Conservation (phyloP, 495 filamentous ascomycete genomes). For the Penicillium soppii region DNA sequence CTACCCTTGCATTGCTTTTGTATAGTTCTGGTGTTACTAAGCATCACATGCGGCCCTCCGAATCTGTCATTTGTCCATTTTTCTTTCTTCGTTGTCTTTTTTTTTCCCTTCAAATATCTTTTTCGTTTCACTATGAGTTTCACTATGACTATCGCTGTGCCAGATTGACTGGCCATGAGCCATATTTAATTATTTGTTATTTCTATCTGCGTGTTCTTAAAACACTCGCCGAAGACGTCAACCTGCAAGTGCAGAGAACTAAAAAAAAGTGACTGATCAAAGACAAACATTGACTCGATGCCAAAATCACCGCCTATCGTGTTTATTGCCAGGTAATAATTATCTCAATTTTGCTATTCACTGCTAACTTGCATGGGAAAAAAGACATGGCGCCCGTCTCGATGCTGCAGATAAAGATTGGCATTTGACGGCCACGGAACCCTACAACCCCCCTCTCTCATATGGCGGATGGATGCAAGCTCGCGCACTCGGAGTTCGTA, state of each 20-base stretch:
- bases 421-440: constrained; percentile 91
- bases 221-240: background rate
- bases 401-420: constrained; percentile 92
- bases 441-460: constrained; percentile 93
- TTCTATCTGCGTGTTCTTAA: background rate
- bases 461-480: constrained; percentile 92
- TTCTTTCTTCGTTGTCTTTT: background rate
- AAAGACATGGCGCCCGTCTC: constrained; percentile 85
- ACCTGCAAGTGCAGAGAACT: background rate
- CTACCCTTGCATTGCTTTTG: too few species aligned
- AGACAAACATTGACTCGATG: constrained; percentile 34
- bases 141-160: background rate
- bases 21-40: background rate
- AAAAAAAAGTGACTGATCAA: background rate
- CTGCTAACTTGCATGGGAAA: constrained; percentile 1
- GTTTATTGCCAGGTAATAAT: constrained; percentile 74
- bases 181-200: background rate
- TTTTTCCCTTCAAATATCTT: background rate
- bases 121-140: background rate
- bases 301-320: constrained; percentile 63
- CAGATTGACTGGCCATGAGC: background rate
- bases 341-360: background rate
- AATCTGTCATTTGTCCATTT: too few species aligned
- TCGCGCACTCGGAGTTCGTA: constrained; percentile 73
- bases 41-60: background rate